Conservation (phyloP, 1,284 basidiomycete species). For the Puccinia novopanici region DNA sequence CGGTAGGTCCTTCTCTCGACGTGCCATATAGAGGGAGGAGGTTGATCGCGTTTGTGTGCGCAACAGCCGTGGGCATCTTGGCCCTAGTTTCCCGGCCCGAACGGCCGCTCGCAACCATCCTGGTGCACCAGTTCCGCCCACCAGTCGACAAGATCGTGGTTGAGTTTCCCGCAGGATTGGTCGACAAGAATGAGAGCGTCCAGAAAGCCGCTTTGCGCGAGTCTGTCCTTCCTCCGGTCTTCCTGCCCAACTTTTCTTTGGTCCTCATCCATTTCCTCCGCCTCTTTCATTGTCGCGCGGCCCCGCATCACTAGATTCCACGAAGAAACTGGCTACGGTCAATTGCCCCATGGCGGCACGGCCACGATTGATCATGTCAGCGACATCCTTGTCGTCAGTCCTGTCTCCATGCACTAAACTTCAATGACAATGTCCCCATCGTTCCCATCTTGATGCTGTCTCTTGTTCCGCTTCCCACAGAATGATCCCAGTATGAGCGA, state of each 20-base stretch:
- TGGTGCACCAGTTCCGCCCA: conserved; percentile 54
- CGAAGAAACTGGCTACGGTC: conserved; percentile 59
- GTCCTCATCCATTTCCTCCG: not conserved
- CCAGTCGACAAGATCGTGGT: conserved; percentile 53
- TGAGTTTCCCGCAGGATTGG: conserved; percentile 58
- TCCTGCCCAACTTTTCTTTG: not conserved
- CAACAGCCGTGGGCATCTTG: conserved; percentile 56
- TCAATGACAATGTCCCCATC: not conserved
- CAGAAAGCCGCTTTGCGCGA: conserved; percentile 56
- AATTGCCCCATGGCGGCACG: conserved; percentile 53
- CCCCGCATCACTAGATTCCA: conserved; percentile 42
- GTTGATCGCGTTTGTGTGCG: too few species aligned
- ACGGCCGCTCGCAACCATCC: conserved; percentile 54
- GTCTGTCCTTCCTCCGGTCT: conserved; percentile 51
- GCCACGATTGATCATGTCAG: conserved; percentile 55
- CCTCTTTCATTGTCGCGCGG: not conserved
- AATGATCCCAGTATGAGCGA: conserved; percentile 30
- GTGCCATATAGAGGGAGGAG: too few species aligned
- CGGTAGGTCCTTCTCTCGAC: not conserved
- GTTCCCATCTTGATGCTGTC: not conserved
- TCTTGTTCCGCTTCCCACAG: not conserved
- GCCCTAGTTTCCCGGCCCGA: conserved; percentile 56
- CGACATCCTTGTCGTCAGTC: conserved; percentile 52
- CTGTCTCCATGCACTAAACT: not conserved
- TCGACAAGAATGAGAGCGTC: conserved; percentile 57